phyloP scores from a whole-genome alignment of 345 rosid species.

The Euphorbia peplus region DNA sequence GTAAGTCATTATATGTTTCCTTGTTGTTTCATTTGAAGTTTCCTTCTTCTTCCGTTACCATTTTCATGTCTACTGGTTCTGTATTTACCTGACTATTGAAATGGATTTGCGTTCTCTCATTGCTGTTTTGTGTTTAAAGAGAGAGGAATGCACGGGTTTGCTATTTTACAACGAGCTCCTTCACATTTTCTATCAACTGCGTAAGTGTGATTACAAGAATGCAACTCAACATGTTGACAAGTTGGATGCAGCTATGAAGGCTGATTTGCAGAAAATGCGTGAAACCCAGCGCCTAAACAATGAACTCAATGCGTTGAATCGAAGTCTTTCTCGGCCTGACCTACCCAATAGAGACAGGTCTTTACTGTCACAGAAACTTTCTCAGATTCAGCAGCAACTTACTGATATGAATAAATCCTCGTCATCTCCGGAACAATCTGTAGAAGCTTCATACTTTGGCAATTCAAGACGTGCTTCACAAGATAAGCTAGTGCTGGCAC shows the following conservation, averaged over 20 bases:
- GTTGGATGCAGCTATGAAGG: constrained; percentile 86
- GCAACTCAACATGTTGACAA: constrained; percentile 79
- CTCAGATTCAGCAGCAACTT: constrained; percentile 56
- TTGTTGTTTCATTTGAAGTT: not conserved
- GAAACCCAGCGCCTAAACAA: constrained; percentile 46
- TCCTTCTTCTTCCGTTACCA: not conserved
- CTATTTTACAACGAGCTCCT: constrained; percentile 90
- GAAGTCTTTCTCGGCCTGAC: constrained; percentile 60
- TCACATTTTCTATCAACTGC: constrained; percentile 81
- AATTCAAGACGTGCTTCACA: constrained; percentile 47
- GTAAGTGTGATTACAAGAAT: constrained; percentile 83
- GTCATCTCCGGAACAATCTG: constrained; percentile 35
- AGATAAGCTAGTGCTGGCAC: constrained; percentile 79
- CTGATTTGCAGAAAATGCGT: constrained; percentile 50
- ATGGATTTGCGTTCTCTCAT: not conserved
- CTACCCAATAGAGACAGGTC: constrained; percentile 64
- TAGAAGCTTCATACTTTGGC: constrained; percentile 65
- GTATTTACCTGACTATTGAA: not conserved
- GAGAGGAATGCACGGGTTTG: constrained; percentile 65
- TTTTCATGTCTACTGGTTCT: not conserved
- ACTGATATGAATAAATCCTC: constrained; percentile 30
- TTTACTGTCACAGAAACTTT: constrained; percentile 47
- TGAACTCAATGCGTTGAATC: constrained; percentile 66
- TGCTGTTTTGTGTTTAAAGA: constrained; percentile 32
- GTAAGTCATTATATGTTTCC: constrained; percentile 35